phyloP scores from a whole-genome alignment of 371 early-diverging fungal genomes.

The Mucor irregularis region DNA sequence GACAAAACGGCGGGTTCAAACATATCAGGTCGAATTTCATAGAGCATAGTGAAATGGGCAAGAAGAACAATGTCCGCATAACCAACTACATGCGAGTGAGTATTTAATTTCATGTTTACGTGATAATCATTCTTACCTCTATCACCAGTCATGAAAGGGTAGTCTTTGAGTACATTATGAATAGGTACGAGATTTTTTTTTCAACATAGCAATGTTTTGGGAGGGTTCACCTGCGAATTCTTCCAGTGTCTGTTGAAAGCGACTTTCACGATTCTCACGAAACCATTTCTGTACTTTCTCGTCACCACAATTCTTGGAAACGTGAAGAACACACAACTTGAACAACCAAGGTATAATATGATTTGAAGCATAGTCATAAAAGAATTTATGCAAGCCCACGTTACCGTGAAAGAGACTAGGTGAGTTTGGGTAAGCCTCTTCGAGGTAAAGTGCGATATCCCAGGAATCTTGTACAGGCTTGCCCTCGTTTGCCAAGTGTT shows the following conservation, averaged over 20 bases:
- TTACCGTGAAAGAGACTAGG: constrained; percentile 20
- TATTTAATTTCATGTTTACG: not conserved
- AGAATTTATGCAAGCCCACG: constrained; percentile 12
- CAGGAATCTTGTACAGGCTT: constrained; percentile 21
- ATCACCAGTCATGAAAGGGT: constrained; percentile 15
- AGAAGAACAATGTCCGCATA: constrained; percentile 20
- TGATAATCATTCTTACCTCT: constrained; percentile 5
- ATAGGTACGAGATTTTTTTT: not conserved
- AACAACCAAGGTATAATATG: not conserved
- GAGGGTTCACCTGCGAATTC: constrained; percentile 9
- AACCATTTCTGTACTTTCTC: not conserved
- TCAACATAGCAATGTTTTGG: not conserved
- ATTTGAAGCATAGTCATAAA: not conserved
- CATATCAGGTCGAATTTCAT: not conserved
- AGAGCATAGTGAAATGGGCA: constrained; percentile 1
- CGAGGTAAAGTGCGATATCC: constrained; percentile 23
- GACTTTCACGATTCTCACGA: constrained; percentile 8
- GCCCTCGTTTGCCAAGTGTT: not conserved
- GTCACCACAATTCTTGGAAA: not conserved
- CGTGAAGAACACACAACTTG: not conserved
- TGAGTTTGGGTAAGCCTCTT: constrained; percentile 10
- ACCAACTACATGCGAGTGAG: constrained; percentile 10
- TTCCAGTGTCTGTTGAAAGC: constrained; percentile 9
- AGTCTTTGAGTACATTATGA: not conserved
- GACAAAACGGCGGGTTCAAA: constrained; percentile 11